A percentile compares a stretch with the other conserved stretches of the same genome.
Conservation (phyloP, 83 land plant species). For the Picea abies region DNA sequence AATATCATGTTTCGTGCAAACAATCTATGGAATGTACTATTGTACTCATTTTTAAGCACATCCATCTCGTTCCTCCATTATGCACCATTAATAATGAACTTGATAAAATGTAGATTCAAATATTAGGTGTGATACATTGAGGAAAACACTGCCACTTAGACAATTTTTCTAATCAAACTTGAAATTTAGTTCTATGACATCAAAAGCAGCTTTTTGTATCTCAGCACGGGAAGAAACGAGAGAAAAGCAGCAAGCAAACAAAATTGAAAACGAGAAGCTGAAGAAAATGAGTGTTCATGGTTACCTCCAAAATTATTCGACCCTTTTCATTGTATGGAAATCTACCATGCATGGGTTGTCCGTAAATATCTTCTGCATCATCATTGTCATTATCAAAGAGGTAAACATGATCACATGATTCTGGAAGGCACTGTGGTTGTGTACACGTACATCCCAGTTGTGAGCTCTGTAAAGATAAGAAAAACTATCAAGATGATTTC, state of each 20-base stretch:
- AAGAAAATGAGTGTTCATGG: not conserved
- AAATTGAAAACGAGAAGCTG: not conserved
- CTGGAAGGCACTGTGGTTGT: conserved; percentile 54
- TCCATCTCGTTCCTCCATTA: not conserved
- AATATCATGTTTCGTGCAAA: not conserved
- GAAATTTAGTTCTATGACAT: not conserved
- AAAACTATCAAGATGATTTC: not conserved
- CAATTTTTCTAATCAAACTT: not conserved
- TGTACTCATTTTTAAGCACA: not conserved
- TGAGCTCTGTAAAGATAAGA: conserved; percentile 59
- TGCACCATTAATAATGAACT: not conserved
- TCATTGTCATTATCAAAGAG: conserved; percentile 90
- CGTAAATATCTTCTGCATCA: conserved; percentile 82
- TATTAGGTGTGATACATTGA: not conserved
- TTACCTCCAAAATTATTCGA: conserved; percentile 82
- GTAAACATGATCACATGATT: conserved; percentile 87
- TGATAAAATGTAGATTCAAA: not conserved
- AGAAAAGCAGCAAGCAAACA: not conserved
- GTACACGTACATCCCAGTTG: conserved; percentile 84
- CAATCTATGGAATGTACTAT: not conserved
- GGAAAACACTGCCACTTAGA: not conserved
- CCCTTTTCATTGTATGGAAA: conserved; percentile 90
- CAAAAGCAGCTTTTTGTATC: not conserved
- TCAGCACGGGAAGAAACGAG: not conserved
- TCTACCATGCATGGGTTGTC: conserved; percentile 78